These are phyloP conservation scores for Tuber brumale DNA, from an alignment of 495 filamentous ascomycete species.

Conservation along the genomic window DNA sequence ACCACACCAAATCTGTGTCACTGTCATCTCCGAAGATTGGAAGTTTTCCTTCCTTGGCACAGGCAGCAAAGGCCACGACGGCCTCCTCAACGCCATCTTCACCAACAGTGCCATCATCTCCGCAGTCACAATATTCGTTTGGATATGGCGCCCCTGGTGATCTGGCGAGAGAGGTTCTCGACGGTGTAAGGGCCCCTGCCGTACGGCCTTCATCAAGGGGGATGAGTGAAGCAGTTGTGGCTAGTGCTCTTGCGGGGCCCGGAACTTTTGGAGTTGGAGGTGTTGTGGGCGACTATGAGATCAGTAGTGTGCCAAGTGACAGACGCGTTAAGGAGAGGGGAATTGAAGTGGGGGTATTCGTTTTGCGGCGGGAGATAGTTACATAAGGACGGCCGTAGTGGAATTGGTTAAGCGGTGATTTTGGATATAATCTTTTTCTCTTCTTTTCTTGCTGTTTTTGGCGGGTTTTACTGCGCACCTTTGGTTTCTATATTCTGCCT, in stretches of 20 bases:
- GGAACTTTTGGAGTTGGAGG: conserved; percentile 42
- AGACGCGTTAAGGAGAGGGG: conserved; percentile 47
- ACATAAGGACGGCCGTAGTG: neutral
- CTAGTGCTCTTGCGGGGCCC: conserved; percentile 38
- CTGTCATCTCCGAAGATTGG: conserved; percentile 23
- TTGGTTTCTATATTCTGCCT: neutral
- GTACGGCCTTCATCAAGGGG: conserved; percentile 36
- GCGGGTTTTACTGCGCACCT: neutral
- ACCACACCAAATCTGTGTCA: neutral
- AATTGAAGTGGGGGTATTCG: conserved; percentile 59
- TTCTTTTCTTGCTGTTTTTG: neutral
- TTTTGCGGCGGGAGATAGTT: conserved; percentile 47
- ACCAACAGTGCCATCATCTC: conserved; percentile 24
- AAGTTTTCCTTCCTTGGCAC: conserved; percentile 26
- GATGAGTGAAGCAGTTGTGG: conserved; percentile 41
- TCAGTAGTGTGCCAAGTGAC: conserved; percentile 45
- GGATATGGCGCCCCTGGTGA: conserved; percentile 41
- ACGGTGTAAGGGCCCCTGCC: conserved; percentile 49
- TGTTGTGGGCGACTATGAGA: conserved; percentile 43
- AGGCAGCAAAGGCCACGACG: conserved; percentile 43
- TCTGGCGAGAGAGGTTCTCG: conserved; percentile 58
- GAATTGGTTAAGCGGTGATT: neutral
- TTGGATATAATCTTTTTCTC: conserved; percentile 4
- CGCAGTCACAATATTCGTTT: conserved; percentile 26
- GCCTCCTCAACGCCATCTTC: conserved; percentile 49